These are phyloP conservation scores for Fusarium coffeatum DNA, from an alignment of 2,329 filamentous ascomycete genomes.

Conservation along the genomic window DNA sequence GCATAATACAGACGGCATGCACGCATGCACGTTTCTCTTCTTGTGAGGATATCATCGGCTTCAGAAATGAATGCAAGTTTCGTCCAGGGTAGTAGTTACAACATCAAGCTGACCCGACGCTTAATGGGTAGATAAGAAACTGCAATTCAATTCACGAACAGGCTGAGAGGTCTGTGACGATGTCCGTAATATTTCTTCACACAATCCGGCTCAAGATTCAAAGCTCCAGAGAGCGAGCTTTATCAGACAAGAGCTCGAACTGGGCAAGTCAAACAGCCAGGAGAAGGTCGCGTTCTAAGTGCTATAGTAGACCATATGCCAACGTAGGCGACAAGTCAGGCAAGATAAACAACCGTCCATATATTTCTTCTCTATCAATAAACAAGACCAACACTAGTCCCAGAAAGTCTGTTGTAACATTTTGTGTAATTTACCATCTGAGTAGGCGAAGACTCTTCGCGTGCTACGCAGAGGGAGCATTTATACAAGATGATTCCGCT, in stretches of 20 bases:
- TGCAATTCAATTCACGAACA: neutral
- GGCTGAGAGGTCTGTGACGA: neutral
- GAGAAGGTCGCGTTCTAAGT: neutral
- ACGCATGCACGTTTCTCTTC: neutral
- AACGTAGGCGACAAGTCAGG: neutral
- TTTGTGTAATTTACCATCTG: neutral
- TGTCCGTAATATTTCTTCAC: neutral
- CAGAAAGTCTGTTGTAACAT: neutral
- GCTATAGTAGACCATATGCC: neutral
- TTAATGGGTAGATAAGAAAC: neutral
- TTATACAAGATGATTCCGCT: neutral
- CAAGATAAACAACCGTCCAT: conserved; percentile 2
- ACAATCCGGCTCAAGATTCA: neutral
- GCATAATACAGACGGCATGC: conserved; percentile 7
- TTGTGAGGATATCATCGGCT: conserved; percentile 27
- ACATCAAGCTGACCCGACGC: conserved; percentile 3
- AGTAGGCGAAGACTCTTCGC: neutral
- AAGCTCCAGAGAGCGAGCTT: neutral
- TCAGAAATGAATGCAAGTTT: neutral
- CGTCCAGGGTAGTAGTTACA: conserved; percentile 3
- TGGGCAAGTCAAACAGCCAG: no score
- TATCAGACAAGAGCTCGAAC: neutral
- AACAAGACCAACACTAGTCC: neutral
- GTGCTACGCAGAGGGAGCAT: neutral
- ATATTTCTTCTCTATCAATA: conserved; percentile 20